A percentile compares a stretch with the other conserved stretches of the same genome.
These are phyloP conservation scores for Coccomyxa sp. DNA, from an alignment of 139 green algal species.

Conservation along the genomic window DNA sequence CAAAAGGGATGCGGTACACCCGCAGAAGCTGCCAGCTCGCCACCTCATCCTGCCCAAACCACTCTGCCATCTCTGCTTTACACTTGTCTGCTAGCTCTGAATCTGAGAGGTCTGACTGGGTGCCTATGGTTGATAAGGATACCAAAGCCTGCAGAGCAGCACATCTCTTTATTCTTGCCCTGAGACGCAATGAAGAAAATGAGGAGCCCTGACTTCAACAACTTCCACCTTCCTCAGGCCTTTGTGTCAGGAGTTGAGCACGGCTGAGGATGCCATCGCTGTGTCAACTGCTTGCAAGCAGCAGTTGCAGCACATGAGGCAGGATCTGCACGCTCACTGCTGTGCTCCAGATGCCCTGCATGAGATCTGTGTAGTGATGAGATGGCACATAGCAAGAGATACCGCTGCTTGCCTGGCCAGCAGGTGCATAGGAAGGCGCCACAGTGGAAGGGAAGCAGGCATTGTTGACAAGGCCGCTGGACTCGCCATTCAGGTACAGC, in stretches of 20 bases:
- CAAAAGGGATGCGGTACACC: constrained; percentile 94
- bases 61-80: constrained; percentile 63
- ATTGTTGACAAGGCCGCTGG: constrained; percentile 87
- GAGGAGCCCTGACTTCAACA: too few species aligned
- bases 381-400: not conserved
- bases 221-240: too few species aligned
- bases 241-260: too few species aligned
- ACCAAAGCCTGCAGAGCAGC: constrained; percentile 61
- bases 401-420: constrained; percentile 55
- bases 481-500: constrained; percentile 90
- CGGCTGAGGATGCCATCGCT: too few species aligned
- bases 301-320: too few species aligned
- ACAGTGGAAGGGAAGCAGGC: constrained; percentile 91
- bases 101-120: constrained; percentile 63
- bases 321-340: too few species aligned
- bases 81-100: constrained; percentile 61
- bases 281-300: too few species aligned
- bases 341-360: too few species aligned
- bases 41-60: constrained; percentile 76
- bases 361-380: too few species aligned
- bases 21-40: constrained; percentile 73
- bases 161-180: too few species aligned
- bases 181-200: too few species aligned
- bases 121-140: constrained; percentile 88
- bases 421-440: constrained; percentile 78